Conservation (phyloP, 805 yeast species). For the Gaillardinia entomophila region DNA sequence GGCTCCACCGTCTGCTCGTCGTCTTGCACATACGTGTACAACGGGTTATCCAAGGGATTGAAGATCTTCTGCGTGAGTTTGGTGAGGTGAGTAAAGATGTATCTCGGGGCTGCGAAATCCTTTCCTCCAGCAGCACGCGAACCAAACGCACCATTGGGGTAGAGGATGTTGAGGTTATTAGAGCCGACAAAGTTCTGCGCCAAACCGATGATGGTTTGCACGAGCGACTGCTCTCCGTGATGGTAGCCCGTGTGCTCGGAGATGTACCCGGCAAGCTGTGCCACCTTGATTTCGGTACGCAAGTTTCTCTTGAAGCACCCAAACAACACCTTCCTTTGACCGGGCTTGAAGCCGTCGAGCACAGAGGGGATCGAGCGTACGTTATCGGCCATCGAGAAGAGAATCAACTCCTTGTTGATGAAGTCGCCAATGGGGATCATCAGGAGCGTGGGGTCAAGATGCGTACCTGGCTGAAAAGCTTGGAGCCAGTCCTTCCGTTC, state of each 20-base stretch:
- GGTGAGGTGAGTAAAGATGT: conserved; percentile 81
- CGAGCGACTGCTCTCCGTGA: conserved; percentile 87
- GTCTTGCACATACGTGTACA: conserved; percentile 77
- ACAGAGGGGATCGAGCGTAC: conserved; percentile 92
- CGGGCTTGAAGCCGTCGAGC: conserved; percentile 94
- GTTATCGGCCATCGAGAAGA: conserved; percentile 95
- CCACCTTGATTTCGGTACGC: conserved; percentile 75
- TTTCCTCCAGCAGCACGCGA: conserved; percentile 96
- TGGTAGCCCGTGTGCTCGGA: conserved; percentile 89
- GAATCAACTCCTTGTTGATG: conserved; percentile 88
- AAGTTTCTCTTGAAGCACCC: conserved; percentile 83
- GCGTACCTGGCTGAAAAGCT: conserved; percentile 87
- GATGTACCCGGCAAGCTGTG: conserved; percentile 85
- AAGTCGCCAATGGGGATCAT: conserved; percentile 89
- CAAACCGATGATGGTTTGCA: conserved; percentile 85
- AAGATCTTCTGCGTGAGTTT: conserved; percentile 73
- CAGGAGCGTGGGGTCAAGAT: conserved; percentile 67
- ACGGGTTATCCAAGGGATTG: conserved; percentile 72
- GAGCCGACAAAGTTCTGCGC: conserved; percentile 96
- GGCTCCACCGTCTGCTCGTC: conserved; percentile 95
- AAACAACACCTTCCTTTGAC: conserved; percentile 88
- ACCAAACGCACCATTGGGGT: conserved; percentile 95
- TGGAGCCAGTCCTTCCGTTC: conserved; percentile 97
- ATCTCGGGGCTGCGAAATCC: conserved; percentile 97
- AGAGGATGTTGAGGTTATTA: conserved; percentile 75